phyloP scores from a whole-genome alignment of 2,329 filamentous ascomycete species.

The Hypomyces rosellus region DNA sequence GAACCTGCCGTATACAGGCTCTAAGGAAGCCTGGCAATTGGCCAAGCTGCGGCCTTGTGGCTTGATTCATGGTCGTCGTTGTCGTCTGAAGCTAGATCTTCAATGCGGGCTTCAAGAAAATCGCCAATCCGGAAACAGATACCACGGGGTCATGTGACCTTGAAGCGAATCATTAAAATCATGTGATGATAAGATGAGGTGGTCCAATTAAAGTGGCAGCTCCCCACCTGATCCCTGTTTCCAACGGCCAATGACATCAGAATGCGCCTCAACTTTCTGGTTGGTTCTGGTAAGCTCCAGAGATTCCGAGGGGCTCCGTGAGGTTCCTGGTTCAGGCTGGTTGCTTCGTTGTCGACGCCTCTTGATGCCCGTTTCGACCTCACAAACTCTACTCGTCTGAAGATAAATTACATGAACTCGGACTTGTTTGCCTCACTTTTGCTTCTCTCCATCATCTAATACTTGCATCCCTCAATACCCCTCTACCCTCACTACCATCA shows the following conservation, averaged over 20 bases:
- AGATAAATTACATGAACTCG: slow-evolving; percentile 5
- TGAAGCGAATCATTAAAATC: slow-evolving; percentile 9
- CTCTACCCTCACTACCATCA: neutral
- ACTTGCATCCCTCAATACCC: neutral
- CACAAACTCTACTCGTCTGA: slow-evolving; percentile 8
- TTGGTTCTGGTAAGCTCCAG: slow-evolving; percentile 23
- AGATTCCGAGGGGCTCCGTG: slow-evolving; percentile 19
- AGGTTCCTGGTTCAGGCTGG: slow-evolving; percentile 18
- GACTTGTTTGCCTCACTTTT: neutral
- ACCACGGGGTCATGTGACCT: slow-evolving; percentile 20
- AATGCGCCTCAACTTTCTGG: slow-evolving; percentile 11
- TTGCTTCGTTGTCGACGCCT: slow-evolving; percentile 14
- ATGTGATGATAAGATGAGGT: slow-evolving; percentile 22
- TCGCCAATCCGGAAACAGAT: slow-evolving; percentile 7
- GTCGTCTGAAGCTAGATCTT: slow-evolving; percentile 14
- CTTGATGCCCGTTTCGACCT: slow-evolving; percentile 2
- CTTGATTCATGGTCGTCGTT: slow-evolving; percentile 32
- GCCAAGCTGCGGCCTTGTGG: slow-evolving; percentile 28
- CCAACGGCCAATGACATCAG: slow-evolving; percentile 27
- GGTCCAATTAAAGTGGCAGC: slow-evolving; percentile 16
- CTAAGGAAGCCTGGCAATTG: slow-evolving; percentile 38
- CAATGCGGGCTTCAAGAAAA: slow-evolving; percentile 10
- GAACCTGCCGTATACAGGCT: slow-evolving; percentile 36
- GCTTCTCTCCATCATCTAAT: neutral
- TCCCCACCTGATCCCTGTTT: slow-evolving; percentile 15